Conservation (phyloP, 176 grass and related monocot species). For the Aegilops sharonensis region DNA sequence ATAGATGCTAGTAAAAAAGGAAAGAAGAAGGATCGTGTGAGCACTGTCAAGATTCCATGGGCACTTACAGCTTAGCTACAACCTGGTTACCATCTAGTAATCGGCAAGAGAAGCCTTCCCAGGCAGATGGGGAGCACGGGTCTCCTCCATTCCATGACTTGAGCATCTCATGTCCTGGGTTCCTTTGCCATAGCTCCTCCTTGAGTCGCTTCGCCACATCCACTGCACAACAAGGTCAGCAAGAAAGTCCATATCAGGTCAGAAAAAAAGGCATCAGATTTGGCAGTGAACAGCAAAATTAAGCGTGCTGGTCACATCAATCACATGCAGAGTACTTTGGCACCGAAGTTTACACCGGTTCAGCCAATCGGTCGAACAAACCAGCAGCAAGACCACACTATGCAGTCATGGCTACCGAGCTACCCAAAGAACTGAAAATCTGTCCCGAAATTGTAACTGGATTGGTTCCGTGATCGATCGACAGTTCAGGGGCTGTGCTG, state of each 20-base stretch:
- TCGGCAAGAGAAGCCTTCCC: slow-evolving; percentile 51
- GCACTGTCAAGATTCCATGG: neutral
- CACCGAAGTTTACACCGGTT: neutral
- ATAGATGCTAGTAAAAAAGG: neutral
- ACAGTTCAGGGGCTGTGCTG: neutral
- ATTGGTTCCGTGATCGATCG: neutral
- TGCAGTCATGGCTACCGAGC: neutral
- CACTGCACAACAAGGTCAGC: slow-evolving; percentile 30
- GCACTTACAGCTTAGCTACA: slow-evolving; percentile 56
- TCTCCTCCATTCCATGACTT: slow-evolving; percentile 50
- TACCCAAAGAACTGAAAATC: neutral
- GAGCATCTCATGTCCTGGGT: slow-evolving; percentile 52
- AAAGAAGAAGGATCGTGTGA: neutral
- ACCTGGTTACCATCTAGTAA: slow-evolving; percentile 12
- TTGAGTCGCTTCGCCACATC: slow-evolving; percentile 43
- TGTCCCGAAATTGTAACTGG: no score
- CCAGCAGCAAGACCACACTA: neutral
- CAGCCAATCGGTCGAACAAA: neutral
- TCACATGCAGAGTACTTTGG: neutral
- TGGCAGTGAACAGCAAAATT: neutral
- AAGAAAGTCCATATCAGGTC: neutral
- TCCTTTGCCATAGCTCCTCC: slow-evolving; percentile 40
- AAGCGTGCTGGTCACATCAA: neutral
- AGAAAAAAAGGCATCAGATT: slow-evolving; percentile 2
- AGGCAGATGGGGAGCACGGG: slow-evolving; percentile 48